Percentiles rank a stretch among this genome's conserved stretches.
phyloP scores from a whole-genome alignment of 257 asterid genomes.

The Solanum tarijense region DNA sequence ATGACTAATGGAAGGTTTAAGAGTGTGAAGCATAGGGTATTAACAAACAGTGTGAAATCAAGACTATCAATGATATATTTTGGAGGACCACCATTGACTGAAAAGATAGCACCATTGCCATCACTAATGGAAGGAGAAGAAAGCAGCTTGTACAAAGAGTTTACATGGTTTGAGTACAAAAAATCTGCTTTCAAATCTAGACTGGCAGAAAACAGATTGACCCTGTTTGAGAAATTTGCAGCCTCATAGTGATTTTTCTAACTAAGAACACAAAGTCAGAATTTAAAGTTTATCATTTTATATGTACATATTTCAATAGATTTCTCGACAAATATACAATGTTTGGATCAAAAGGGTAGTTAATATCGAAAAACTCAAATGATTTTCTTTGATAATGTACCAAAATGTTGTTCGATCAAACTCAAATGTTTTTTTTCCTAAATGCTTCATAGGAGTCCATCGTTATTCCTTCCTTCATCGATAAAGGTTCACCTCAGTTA shows the following conservation, averaged over 20 bases:
- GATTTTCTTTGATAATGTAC: not conserved
- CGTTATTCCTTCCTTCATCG: not conserved
- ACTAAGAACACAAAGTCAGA: not conserved
- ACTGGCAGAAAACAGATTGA: not conserved
- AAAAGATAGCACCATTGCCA: slow-evolving; percentile 9
- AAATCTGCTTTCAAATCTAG: not conserved
- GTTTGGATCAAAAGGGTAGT: too few species aligned
- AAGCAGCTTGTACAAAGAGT: slow-evolving; percentile 5
- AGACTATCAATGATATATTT: slow-evolving; percentile 11
- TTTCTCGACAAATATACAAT: not conserved
- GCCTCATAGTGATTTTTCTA: not conserved
- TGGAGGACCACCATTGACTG: slow-evolving; percentile 14
- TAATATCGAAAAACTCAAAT: too few species aligned
- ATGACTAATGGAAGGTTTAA: slow-evolving; percentile 12
- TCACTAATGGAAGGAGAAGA: slow-evolving; percentile 2
- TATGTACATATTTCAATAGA: not conserved
- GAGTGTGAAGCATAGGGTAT: slow-evolving; percentile 6
- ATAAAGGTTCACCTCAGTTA: not conserved
- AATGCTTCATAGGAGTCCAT: too few species aligned
- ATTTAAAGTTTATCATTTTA: not conserved
- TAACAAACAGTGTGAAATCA: slow-evolving; percentile 1
- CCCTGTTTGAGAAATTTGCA: not conserved
- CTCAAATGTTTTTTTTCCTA: not conserved
- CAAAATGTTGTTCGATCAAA: too few species aligned
- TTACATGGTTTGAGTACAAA: slow-evolving; percentile 10